Base-by-base conservation (phyloP, 2,329 filamentous ascomycete genomes). In the Exophiala viscosa region DNA sequence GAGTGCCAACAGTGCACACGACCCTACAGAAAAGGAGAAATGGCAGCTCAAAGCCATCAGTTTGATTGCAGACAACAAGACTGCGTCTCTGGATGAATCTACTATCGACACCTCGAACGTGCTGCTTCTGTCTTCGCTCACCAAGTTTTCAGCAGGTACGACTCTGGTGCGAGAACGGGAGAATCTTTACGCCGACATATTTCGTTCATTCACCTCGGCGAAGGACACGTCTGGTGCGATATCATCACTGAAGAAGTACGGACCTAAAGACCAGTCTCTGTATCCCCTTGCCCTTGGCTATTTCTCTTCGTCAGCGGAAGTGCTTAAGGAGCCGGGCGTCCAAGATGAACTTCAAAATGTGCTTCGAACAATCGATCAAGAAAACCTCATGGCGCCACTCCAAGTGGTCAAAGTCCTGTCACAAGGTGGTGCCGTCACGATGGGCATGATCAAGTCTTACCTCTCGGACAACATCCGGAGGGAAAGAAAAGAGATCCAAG, bases 391-490 rank as follows among this genome's bases (percentile, higher is more conserved):
- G 88, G 92, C 93, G 0, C 93, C 93, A 0, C 76, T 99, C 3
- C 93, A 99, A 68, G 93, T 99, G 31, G 93, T 99, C 13, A 92
- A 99, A 70, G 93, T 91, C 0, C 80, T 99, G 11, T 85, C 82
- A 55, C 80, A 80, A 47, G 88, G 87, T 61, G 81, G 85, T 5
- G 89, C 96, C 2, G 92, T 95, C 1, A 97, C 90, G 0, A 96
- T 99, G 88, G 93, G 92, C 45, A 90, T 97, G 80, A 86, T 99
- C 57, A 97, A 96, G 71, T 84, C 85, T 5, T 99, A 99, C 70
- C 83, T 99, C 2, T 83, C 87, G 58, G 84, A 87, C 45, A 96
- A 91, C 7, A 95, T 99, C 58, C 85, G 89, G 61, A 84, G 89
- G 45, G 93, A 99, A 71, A 82, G 90, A 20, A 85, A 84, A 54